Conservation (phyloP, 2,329 filamentous ascomycete species). For the Teratosphaeria nubilosa region DNA sequence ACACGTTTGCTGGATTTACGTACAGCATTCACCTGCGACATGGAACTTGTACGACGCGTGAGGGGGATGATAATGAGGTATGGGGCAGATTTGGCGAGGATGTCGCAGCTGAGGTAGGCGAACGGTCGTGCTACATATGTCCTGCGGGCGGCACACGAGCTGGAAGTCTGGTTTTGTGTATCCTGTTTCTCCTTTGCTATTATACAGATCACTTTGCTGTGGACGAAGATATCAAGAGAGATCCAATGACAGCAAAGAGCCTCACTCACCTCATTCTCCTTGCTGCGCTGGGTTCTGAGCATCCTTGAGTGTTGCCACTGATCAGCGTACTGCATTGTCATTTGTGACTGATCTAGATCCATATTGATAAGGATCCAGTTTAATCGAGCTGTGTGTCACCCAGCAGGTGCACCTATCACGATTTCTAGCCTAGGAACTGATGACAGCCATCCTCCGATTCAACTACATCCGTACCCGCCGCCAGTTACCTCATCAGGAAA, state of each 20-base stretch:
- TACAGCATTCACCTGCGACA: constrained; percentile 4
- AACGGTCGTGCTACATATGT: neutral
- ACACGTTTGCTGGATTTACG: constrained; percentile 10
- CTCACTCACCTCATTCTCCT: constrained; percentile 26
- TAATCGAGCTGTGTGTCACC: constrained; percentile 2
- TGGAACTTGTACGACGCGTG: neutral
- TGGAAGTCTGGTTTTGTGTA: neutral
- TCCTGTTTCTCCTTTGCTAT: neutral
- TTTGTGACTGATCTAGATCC: constrained; percentile 5
- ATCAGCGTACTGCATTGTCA: constrained; percentile 4
- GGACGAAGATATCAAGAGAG: neutral
- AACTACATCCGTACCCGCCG: neutral
- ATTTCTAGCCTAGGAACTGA: neutral
- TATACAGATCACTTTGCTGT: neutral
- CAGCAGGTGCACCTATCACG: constrained; percentile 6
- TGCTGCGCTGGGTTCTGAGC: constrained; percentile 21
- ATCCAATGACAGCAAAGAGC: constrained; percentile 26
- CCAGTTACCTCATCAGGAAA: neutral
- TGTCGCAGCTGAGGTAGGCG: neutral
- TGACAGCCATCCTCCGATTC: neutral
- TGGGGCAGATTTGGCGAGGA: neutral
- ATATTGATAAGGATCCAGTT: neutral
- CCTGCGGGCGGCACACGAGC: neutral
- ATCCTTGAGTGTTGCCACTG: constrained; percentile 11
- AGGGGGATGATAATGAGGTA: neutral